Base-by-base conservation (phyloP, 202 grass and related monocot species). In the Panicum hallii region DNA sequence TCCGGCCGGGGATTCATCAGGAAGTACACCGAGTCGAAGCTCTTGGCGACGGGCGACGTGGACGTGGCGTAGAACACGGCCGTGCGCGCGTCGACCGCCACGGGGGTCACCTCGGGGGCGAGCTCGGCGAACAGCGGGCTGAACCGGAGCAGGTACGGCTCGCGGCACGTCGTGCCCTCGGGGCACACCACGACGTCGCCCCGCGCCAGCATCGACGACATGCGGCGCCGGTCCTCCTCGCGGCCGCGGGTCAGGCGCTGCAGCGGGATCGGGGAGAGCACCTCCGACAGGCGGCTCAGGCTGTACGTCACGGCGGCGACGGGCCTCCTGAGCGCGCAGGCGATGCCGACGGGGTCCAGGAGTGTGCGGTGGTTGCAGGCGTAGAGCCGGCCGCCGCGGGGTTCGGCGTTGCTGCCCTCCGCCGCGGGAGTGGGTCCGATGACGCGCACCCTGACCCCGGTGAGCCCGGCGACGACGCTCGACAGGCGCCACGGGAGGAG, bases 291-390 rank as follows among this genome's bases (percentile, higher is more conserved):
- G 5, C 57, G 87, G 46, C 94, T 89, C 4, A 97, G 57, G 52
- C 92, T 91, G 83, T 97, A 97, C 0, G 88, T 86, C 22, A 87
- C 88, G 11, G 90, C 79, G 2, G 86, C 67, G 2, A 94, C 79
- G 49, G 54, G 78, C 57, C 75, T 80, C 13, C 75, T 52, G 36
- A 94, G 77, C 16, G 81, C 90, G 6, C 57, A 68, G 43, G 92
- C 85, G 38, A 97, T 81, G 75, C 90, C 90, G 4, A 97, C 54
- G 2, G 92, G 84, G 40, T 97, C 94, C 11, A 97, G 86, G 0
- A 97, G 92, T 17, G 92, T 97, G 7, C 92, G 81, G 79, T 97
- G 92, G 81, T 97, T 94, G 90, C 90, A 94, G 34, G 88, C 81
- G 70, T 90, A 97, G 47, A 97, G 83, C 22, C 75, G 40, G n/a